Conservation (phyloP, 1,284 basidiomycete species). For the Tilletiopsis washingtonensis region DNA sequence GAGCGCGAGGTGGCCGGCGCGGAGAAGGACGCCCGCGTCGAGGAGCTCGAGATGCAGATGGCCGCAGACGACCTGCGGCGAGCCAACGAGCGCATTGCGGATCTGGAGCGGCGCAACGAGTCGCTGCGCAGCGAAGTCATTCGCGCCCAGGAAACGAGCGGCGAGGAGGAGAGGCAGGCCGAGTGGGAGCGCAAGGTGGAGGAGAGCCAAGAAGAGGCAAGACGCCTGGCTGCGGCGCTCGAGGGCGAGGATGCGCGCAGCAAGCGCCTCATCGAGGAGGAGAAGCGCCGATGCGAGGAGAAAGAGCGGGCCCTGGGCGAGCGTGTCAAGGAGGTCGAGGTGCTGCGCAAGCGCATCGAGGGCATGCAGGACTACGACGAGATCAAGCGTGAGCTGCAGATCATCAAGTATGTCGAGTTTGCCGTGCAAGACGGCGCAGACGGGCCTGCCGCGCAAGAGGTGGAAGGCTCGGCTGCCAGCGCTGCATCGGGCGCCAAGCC, state of each 20-base stretch:
- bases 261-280: constrained; percentile 47
- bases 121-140: constrained; percentile 87
- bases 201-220: constrained; percentile 66
- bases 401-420: constrained; percentile 37
- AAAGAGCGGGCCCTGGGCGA: constrained; percentile 54
- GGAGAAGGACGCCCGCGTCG: constrained; percentile 10
- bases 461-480: no score
- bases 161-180: constrained; percentile 55
- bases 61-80: constrained; percentile 83
- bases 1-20: constrained; percentile 54
- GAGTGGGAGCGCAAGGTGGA: constrained; percentile 63
- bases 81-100: constrained; percentile 81
- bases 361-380: constrained; percentile 62
- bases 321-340: constrained; percentile 67
- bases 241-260: constrained; percentile 62
- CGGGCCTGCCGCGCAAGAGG: constrained; percentile 25
- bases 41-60: constrained; percentile 57
- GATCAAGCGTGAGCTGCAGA: constrained; percentile 54
- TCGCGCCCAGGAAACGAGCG: constrained; percentile 38
- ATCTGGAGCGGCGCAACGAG: constrained; percentile 87
- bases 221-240: constrained; percentile 61
- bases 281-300: constrained; percentile 1
- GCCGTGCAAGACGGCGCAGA: constrained; percentile 51
- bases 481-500: constrained; percentile 56
- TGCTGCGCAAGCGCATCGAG: constrained; percentile 52